phyloP scores from a whole-genome alignment of 2,329 filamentous ascomycete genomes.

The Incumbomyces lentus region DNA sequence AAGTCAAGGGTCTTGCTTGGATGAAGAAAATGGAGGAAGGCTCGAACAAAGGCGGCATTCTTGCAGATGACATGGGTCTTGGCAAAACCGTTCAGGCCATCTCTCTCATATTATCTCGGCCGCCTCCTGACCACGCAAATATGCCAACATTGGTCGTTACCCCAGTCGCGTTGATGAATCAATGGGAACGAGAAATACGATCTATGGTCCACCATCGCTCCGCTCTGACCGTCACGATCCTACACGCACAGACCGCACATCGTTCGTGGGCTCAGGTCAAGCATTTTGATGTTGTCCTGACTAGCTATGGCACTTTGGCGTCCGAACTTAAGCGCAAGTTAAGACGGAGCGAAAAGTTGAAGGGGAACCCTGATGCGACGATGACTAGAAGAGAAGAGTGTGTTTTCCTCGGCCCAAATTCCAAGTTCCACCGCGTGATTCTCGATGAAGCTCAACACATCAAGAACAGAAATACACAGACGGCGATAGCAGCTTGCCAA shows the following conservation, averaged over 20 bases:
- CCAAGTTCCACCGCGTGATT: constrained; percentile 58
- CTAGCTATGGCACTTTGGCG: constrained; percentile 64
- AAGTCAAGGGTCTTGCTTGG: constrained; percentile 68
- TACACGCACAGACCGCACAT: constrained; percentile 56
- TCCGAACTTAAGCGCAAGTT: constrained; percentile 55
- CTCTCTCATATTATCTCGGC: constrained; percentile 61
- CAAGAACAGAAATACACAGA: constrained; percentile 60
- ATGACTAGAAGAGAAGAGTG: constrained; percentile 32
- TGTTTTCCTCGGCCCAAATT: constrained; percentile 50
- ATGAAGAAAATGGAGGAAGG: constrained; percentile 64
- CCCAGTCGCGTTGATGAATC: constrained; percentile 66
- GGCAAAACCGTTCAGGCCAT: constrained; percentile 79
- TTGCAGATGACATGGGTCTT: constrained; percentile 74
- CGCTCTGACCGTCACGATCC: constrained; percentile 54
- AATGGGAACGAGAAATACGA: constrained; percentile 74
- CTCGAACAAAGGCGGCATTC: constrained; percentile 61
- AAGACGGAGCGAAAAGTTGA: constrained; percentile 41
- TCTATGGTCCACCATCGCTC: constrained; percentile 53
- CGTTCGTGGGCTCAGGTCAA: constrained; percentile 50
- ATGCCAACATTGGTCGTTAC: constrained; percentile 77
- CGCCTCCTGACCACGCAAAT: constrained; percentile 45
- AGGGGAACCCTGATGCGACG: constrained; percentile 32
- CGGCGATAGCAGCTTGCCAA: constrained; percentile 48
- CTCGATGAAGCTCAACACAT: constrained; percentile 73
- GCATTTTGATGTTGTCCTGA: constrained; percentile 63